Percentiles rank a stretch among this genome's conserved stretches.
Evolutionary conservation across 306 rosid species (phyloP).

Genomic region (Lupinus albus): DNA sequence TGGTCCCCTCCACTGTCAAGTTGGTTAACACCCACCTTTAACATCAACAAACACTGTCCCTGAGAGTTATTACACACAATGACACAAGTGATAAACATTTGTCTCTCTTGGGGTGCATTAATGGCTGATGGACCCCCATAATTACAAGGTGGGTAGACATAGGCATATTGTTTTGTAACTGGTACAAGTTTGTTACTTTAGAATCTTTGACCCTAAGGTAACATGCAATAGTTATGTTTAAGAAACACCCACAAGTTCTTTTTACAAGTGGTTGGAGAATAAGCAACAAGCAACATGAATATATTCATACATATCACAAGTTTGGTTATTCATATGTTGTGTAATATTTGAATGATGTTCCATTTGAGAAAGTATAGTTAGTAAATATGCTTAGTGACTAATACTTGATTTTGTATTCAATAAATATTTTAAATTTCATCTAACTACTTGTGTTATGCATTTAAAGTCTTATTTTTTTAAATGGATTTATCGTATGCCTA

Average conservation of each 20-base stretch:
- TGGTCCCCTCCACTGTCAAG: slow-evolving; percentile 16
- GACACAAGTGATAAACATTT: background rate
- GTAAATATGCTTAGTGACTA: too few species aligned
- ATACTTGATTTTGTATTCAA: too few species aligned
- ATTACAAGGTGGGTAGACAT: background rate
- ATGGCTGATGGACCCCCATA: slow-evolving; percentile 43
- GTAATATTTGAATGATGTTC: background rate
- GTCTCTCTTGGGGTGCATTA: slow-evolving; percentile 29
- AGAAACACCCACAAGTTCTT: background rate
- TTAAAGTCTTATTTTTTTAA: too few species aligned
- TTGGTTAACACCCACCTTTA: background rate
- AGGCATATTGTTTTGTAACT: background rate
- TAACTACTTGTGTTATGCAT: too few species aligned
- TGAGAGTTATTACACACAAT: too few species aligned
- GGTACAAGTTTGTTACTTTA: background rate
- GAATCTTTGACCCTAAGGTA: background rate
- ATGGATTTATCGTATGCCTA: too few species aligned
- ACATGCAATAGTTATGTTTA: background rate
- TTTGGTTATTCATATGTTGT: background rate
- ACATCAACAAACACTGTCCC: slow-evolving; percentile 34
- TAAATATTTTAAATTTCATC: too few species aligned
- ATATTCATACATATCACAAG: background rate
- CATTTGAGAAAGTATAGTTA: too few species aligned
- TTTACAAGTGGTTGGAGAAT: background rate
- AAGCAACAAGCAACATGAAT: too few species aligned